Evolutionary conservation across 345 rosid species (phyloP), one percentile per base, ranked within the genome.

Genomic region (Hevea brasiliensis): DNA sequence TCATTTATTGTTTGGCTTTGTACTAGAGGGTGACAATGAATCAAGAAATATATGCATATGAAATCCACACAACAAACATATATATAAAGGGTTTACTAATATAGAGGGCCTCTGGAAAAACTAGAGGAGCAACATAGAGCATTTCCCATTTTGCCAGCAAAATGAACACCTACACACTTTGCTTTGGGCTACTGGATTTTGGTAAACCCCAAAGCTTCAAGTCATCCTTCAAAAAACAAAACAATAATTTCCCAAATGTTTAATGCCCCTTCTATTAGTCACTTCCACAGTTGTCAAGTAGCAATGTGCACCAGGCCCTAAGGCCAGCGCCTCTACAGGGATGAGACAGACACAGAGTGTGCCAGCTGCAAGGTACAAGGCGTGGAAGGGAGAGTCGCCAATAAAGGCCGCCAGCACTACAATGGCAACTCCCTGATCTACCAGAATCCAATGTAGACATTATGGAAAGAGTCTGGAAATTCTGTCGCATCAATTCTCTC

Each of bases 121-220:
- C 26, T 23, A 42, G 76, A 48, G 41, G 17, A n/a, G 14, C 10
- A 47, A 48, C 29, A 40, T 14, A 10, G 24, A 51, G 40, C 23
- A 26, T 29, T 54, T 24, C 27, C 45, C 67, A 32, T 20, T 60
- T 61, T 20, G 35, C 48, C 41, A 72, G 66, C 74, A 60, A 32
- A 32, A 71, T 13, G 48, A 61, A 59, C 54, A 26, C 29, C 26
- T 23, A 18, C 5, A n/a, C 14, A 17, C 51, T 41, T 57, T 44
- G 50, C 14, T 45, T 45, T 45, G 50, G 50, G 50, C 2, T 45
- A 8, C 1, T 42, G 56, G 35, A 51, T 18, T 10, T 26, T 27
- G 23, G 44, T 20, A 54, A 29, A 54, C 11, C 29, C 35, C 48
- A 55, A 68, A 21, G n/a, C 58, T 68, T 18, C 24, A 55, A 26